Evolutionary conservation across 192 early-diverging fungal genomes (phyloP), one percentile per base, ranked within the genome.

Genomic region (Gigaspora rosea): DNA sequence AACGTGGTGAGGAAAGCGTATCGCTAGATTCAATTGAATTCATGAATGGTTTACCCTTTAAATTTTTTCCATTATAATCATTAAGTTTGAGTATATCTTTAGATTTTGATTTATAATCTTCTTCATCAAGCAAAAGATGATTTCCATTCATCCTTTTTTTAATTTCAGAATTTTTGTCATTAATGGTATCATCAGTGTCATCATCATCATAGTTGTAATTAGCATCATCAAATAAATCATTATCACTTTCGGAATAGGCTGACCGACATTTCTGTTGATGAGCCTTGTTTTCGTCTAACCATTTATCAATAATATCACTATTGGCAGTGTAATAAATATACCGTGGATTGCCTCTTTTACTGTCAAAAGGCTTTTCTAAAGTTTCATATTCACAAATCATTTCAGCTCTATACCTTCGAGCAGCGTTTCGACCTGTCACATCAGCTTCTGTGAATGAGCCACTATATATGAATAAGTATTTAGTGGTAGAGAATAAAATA

Each of bases 331-430:
- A 65, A 65, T 16, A 65, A 36, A 65, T 65, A 41, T 65, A 36
- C 36, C 63, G 63, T 22, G 61, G 63, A 65, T 65, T 41, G 7
- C 15, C 35, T 36, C 16, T 36, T 65, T 12, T 65, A 65, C 8
- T 36, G 16, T 35, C 63, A 8, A 65, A 9, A 0, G 63, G 63
- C 2, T 65, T 65, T 41, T 41, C 35, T 8, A 65, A 10, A 15
- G 63, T 65, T 41, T 65, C 63, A 65, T 65, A 65, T 36, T 65
- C 63, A 36, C 7, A 27, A 32, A 65, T 65, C 35, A 65, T 36
- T 65, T 65, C 63, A 4, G 63, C 63, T 65, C 63, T 27, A 41
- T 11, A 65, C 36, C 36, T 41, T 18, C 32, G 18, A 16, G 36
- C 63, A 4, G 63, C 63, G 36, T 41, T 10, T 41, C 15, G 32